phyloP scores from a whole-genome alignment of 176 grass and related monocot genomes.

The Musa beccarii region DNA sequence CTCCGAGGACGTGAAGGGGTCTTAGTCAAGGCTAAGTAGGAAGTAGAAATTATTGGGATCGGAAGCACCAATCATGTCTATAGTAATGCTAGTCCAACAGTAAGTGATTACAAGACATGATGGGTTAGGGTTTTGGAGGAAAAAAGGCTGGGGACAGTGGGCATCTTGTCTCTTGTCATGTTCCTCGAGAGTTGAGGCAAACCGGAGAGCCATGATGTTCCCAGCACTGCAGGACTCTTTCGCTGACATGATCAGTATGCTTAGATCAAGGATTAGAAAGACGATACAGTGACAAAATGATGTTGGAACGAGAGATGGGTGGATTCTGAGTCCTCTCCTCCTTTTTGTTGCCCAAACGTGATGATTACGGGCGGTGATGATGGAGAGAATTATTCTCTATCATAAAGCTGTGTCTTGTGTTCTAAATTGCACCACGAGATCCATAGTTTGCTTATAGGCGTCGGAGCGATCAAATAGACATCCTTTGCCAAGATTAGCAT shows the following conservation, averaged over 20 bases:
- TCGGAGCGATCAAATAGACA: too few species aligned
- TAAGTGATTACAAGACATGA: background rate
- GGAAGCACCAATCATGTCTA: background rate
- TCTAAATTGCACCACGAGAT: too few species aligned
- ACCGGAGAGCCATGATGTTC: constrained; percentile 2
- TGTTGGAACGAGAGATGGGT: too few species aligned
- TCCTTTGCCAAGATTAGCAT: too few species aligned
- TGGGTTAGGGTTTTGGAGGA: background rate
- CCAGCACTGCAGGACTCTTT: background rate
- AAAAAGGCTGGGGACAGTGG: background rate
- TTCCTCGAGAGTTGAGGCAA: constrained; percentile 11
- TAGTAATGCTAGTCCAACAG: background rate
- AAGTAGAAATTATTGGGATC: background rate
- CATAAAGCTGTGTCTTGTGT: too few species aligned
- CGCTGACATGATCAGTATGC: background rate
- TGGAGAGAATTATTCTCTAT: too few species aligned
- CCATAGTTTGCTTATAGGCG: too few species aligned
- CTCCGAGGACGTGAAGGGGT: too few species aligned
- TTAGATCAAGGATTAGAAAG: background rate
- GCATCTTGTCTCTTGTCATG: constrained; percentile 1
- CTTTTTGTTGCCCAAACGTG: too few species aligned
- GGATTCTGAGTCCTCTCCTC: too few species aligned
- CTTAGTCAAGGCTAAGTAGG: background rate
- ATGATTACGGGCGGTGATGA: too few species aligned
- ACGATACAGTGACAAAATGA: too few species aligned